Percentiles rank a stretch among this genome's conserved stretches.
Evolutionary conservation across 2,329 filamentous ascomycete genomes (phyloP).

Genomic region (Pseudogymnoascus pannorum): DNA sequence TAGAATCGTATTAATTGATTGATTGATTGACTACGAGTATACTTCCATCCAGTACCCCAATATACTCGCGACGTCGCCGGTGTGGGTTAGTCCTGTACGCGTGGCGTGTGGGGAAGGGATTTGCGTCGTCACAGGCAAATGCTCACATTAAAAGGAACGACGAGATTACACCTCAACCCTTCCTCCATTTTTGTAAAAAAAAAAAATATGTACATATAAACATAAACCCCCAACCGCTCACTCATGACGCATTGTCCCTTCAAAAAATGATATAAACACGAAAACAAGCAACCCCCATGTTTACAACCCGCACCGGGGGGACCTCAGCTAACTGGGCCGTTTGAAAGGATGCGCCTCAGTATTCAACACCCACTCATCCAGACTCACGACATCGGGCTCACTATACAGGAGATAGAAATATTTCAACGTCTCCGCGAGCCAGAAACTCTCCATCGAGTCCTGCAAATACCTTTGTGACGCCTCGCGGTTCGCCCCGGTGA

Average conservation of each 20-base stretch:
- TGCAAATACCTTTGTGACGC: conserved; percentile 35
- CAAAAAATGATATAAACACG: background rate
- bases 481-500: conserved; percentile 51
- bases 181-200: background rate
- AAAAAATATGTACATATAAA: background rate
- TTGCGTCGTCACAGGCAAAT: background rate
- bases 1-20: no score
- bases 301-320: conserved; percentile 13
- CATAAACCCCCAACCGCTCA: no score
- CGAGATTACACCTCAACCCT: background rate
- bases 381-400: conserved; percentile 51
- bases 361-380: conserved; percentile 59
- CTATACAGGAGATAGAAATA: conserved; percentile 83
- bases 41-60: background rate
- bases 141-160: background rate
- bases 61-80: background rate
- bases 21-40: background rate
- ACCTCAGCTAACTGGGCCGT: conserved; percentile 16
- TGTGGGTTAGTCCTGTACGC: background rate
- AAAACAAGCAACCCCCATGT: background rate
- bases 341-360: conserved; percentile 34
- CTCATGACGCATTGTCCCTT: background rate
- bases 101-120: conserved; percentile 3
- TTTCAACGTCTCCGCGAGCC: conserved; percentile 85
- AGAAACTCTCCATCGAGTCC: conserved; percentile 81